Percentiles rank a stretch among this genome's conserved stretches.
Conservation (phyloP, 2,329 filamentous ascomycete genomes). For the Aspergillus floridensis region DNA sequence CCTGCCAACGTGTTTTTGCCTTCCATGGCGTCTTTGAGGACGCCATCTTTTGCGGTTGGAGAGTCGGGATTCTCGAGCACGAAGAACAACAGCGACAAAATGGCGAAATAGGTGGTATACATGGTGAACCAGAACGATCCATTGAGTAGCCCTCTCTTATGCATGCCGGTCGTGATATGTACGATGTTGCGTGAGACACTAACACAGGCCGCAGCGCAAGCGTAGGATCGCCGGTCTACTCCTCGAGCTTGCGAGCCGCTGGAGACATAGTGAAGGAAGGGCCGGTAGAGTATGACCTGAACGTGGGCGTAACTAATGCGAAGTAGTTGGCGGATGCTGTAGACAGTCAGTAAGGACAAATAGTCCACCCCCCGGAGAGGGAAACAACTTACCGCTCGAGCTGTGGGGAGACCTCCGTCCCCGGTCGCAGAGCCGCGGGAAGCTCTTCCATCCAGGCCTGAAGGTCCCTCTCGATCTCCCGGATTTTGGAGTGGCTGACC, state of each 20-base stretch:
- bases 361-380: not conserved
- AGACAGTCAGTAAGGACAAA: conserved; percentile 3
- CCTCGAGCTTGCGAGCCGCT: conserved; percentile 48
- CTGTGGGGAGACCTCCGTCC: conserved; percentile 70
- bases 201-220: conserved; percentile 64
- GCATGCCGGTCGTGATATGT: conserved; percentile 65
- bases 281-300: conserved; percentile 63
- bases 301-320: conserved; percentile 64
- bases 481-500: conserved; percentile 62
- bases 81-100: conserved; percentile 62
- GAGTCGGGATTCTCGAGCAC: conserved; percentile 64
- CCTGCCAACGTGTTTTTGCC: conserved; percentile 79
- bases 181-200: conserved; percentile 66
- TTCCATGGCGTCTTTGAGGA: conserved; percentile 79
- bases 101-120: conserved; percentile 67
- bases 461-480: conserved; percentile 63
- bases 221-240: conserved; percentile 62
- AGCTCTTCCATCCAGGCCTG: conserved; percentile 65
- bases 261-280: conserved; percentile 64
- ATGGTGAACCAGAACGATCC: conserved; percentile 68
- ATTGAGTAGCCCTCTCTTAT: conserved; percentile 57
- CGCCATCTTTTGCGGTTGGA: conserved; percentile 62
- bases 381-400: conserved; percentile 66
- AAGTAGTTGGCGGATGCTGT: conserved; percentile 58
- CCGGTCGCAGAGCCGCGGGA: conserved; percentile 74